Conservation (phyloP, 768 basidiomycete species). For the Gelatoporia subvermispora region DNA sequence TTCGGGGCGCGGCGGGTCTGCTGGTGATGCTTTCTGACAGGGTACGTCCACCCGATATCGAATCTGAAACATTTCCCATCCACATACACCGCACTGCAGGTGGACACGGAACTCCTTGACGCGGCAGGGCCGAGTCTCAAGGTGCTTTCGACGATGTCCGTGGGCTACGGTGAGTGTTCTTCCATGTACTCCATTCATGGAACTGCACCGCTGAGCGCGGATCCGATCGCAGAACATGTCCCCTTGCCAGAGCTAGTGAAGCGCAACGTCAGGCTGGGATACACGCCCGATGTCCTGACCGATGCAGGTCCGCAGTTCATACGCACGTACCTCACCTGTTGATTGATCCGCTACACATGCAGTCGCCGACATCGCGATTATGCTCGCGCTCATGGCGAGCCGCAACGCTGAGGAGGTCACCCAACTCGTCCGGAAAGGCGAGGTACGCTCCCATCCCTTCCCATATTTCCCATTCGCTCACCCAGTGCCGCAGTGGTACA, state of each 20-base stretch:
- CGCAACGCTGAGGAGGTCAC: constrained; percentile 69
- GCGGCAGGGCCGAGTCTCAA: constrained; percentile 70
- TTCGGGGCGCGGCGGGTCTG: constrained; percentile 55
- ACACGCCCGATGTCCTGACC: constrained; percentile 91
- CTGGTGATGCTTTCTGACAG: constrained; percentile 66
- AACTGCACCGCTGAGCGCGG: not conserved
- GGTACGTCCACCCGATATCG: constrained; percentile 30
- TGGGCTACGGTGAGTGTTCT: constrained; percentile 64
- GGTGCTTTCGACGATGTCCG: constrained; percentile 91
- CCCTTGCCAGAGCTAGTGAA: constrained; percentile 54
- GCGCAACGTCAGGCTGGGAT: constrained; percentile 71
- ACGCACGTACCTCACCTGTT: not conserved
- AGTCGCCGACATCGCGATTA: constrained; percentile 89
- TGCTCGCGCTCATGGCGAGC: constrained; percentile 92
- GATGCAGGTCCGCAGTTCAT: constrained; percentile 61
- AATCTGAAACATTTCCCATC: constrained; percentile 7
- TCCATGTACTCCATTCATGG: not conserved
- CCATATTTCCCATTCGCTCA: not conserved
- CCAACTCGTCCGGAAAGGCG: constrained; percentile 61
- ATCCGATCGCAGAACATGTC: constrained; percentile 65
- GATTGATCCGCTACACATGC: not conserved
- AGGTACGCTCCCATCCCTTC: constrained; percentile 39
- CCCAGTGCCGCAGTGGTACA: constrained; percentile 61
- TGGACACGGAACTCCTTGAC: constrained; percentile 69
- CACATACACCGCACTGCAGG: constrained; percentile 32